Conservation (phyloP, 2,329 filamentous ascomycete genomes). For the Septoria petroselini region DNA sequence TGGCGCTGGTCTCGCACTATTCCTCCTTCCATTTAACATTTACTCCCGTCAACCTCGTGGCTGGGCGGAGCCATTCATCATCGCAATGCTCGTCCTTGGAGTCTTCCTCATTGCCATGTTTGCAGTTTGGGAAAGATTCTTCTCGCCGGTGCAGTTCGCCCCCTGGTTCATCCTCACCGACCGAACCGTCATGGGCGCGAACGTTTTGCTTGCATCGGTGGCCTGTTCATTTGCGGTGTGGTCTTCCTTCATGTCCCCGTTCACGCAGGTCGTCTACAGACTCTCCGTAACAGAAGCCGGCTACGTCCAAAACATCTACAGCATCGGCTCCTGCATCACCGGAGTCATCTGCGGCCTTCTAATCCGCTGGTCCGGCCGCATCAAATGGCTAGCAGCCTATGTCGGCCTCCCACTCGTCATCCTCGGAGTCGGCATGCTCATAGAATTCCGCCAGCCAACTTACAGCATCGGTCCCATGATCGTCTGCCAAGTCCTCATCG, state of each 20-base stretch:
- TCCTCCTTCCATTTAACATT: conserved; percentile 66
- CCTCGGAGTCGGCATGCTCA: conserved; percentile 32
- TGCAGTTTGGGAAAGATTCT: conserved; percentile 41
- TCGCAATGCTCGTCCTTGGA: conserved; percentile 43
- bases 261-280: conserved; percentile 42
- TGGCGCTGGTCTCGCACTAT: conserved; percentile 55
- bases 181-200: conserved; percentile 54
- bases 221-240: conserved; percentile 37
- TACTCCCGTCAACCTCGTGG: conserved; percentile 24
- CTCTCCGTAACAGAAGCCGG: conserved; percentile 35
- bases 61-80: conserved; percentile 41
- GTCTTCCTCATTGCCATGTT: conserved; percentile 40
- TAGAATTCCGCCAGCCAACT: conserved; percentile 38
- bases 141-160: conserved; percentile 43
- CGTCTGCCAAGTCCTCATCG: conserved; percentile 46
- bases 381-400: conserved; percentile 33
- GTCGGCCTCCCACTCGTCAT: conserved; percentile 33
- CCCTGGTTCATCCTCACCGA: conserved; percentile 49
- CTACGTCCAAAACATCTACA: conserved; percentile 43
- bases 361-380: conserved; percentile 37
- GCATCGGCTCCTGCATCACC: conserved; percentile 35
- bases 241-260: conserved; percentile 43
- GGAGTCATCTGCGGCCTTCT: conserved; percentile 32
- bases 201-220: conserved; percentile 44
- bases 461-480: conserved; percentile 39